Evolutionary conservation across 2,329 filamentous ascomycete species (phyloP).

Genomic region (Blastomyces parvus): DNA sequence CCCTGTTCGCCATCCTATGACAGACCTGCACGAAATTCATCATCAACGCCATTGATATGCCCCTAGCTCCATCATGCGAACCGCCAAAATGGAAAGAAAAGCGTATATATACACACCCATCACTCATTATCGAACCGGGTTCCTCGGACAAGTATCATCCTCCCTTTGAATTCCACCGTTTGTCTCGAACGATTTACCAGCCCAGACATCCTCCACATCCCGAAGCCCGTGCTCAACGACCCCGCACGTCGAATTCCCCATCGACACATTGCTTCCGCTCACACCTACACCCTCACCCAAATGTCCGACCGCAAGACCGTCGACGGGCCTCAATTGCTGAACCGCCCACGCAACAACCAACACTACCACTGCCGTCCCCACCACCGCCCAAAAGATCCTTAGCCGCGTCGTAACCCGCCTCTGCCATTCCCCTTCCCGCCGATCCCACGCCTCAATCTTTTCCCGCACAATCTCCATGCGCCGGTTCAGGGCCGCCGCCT

Average conservation of each 20-base stretch:
- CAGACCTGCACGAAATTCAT: background rate
- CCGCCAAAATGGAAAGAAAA: background rate
- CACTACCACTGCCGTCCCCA: conserved; percentile 17
- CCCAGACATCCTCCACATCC: background rate
- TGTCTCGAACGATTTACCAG: background rate
- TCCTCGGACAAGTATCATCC: background rate
- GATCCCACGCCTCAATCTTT: conserved; percentile 36
- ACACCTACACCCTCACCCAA: background rate
- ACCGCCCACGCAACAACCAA: conserved; percentile 6
- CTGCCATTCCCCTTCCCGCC: conserved; percentile 36
- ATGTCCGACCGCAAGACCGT: background rate
- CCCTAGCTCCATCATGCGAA: background rate
- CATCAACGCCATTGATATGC: background rate
- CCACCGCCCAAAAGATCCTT: conserved; percentile 30
- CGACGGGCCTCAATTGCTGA: background rate
- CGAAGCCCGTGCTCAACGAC: background rate
- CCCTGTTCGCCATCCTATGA: background rate
- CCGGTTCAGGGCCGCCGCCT: conserved; percentile 29
- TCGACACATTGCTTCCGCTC: background rate
- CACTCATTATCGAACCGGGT: background rate
- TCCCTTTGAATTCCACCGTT: background rate
- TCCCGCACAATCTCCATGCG: conserved; percentile 32
- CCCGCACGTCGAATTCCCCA: background rate
- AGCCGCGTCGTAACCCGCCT: conserved; percentile 30
- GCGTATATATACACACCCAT: background rate